Percentiles rank a stretch among this genome's conserved stretches.
These are phyloP conservation scores for Cairneyella variabilis DNA, from an alignment of 495 filamentous ascomycete genomes.

Conservation along the genomic window DNA sequence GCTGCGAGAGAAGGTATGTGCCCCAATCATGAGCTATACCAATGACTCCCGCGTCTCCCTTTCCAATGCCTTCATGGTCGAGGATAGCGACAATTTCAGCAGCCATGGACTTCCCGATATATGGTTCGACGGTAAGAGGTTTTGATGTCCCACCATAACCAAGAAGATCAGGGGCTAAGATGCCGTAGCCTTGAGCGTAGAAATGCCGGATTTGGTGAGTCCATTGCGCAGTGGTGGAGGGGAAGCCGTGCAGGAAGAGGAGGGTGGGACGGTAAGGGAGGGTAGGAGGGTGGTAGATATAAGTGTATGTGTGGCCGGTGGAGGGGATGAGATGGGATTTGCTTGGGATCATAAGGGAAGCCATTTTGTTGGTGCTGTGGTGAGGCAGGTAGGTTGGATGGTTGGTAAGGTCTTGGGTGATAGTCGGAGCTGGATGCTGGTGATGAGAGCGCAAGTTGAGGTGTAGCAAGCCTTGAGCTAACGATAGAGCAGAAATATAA, in stretches of 20 bases:
- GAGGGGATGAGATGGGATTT: slow-evolving; percentile 8
- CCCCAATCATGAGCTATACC: slow-evolving; percentile 33
- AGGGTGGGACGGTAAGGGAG: slow-evolving; percentile 27
- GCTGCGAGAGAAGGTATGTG: slow-evolving; percentile 14
- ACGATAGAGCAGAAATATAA: too few relatives aligned
- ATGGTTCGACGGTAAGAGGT: slow-evolving; percentile 29
- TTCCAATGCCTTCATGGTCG: slow-evolving; percentile 17
- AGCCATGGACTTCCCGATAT: slow-evolving; percentile 32
- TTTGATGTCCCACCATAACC: slow-evolving; percentile 46
- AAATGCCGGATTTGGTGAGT: slow-evolving; percentile 37
- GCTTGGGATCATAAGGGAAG: slow-evolving; percentile 2
- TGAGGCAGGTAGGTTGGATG: too few relatives aligned
- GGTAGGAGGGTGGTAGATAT: slow-evolving; percentile 11
- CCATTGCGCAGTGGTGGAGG: slow-evolving; percentile 42
- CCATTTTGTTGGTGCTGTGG: background rate
- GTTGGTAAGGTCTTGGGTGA: too few relatives aligned
- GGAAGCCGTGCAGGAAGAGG: slow-evolving; percentile 43
- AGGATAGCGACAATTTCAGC: slow-evolving; percentile 36
- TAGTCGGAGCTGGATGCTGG: too few relatives aligned
- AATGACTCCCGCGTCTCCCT: slow-evolving; percentile 24
- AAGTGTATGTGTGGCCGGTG: slow-evolving; percentile 12
- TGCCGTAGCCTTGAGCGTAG: slow-evolving; percentile 34
- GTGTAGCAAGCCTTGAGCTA: too few relatives aligned
- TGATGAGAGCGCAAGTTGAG: too few relatives aligned
- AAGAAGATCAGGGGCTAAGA: slow-evolving; percentile 44